Evolutionary conservation across 2,329 filamentous ascomycete genomes (phyloP).

Genomic region (Microcyclosporella mali): DNA sequence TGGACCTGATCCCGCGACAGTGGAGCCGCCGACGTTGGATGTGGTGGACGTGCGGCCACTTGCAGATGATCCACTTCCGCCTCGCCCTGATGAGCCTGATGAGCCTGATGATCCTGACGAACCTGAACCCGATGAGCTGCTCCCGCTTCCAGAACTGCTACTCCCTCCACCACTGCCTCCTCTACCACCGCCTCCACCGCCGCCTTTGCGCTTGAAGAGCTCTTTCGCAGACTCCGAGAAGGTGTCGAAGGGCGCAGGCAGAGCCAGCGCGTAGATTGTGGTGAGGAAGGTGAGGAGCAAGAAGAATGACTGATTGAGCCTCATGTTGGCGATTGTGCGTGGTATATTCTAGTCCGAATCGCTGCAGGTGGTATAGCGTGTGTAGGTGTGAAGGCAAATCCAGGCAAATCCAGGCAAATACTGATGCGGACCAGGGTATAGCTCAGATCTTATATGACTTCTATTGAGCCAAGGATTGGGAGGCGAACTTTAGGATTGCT

Average conservation of each 20-base stretch:
- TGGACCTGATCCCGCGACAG: conserved; percentile 53
- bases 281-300: conserved; percentile 27
- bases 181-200: conserved; percentile 39
- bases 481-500: no score
- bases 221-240: conserved; percentile 31
- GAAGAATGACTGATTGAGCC: conserved; percentile 22
- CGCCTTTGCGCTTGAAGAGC: conserved; percentile 44
- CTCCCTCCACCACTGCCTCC: conserved; percentile 32
- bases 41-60: conserved; percentile 13
- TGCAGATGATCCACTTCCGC: conserved; percentile 16
- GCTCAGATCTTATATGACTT: no score
- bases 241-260: conserved; percentile 24
- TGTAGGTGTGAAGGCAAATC: no score
- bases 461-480: no score
- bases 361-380: no score
- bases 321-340: conserved; percentile 25
- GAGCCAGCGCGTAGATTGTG: conserved; percentile 27
- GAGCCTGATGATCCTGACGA: conserved; percentile 7
- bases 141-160: conserved; percentile 13
- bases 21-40: conserved; percentile 30
- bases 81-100: conserved; percentile 4
- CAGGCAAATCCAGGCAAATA: no score
- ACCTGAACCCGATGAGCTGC: conserved; percentile 24
- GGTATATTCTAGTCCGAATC: no score
- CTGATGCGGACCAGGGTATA: no score